A percentile compares a stretch with the other conserved stretches of the same genome.
Evolutionary conservation across 1,139 yeast species (phyloP).

Genomic region (Geotrichum carabidarum): DNA sequence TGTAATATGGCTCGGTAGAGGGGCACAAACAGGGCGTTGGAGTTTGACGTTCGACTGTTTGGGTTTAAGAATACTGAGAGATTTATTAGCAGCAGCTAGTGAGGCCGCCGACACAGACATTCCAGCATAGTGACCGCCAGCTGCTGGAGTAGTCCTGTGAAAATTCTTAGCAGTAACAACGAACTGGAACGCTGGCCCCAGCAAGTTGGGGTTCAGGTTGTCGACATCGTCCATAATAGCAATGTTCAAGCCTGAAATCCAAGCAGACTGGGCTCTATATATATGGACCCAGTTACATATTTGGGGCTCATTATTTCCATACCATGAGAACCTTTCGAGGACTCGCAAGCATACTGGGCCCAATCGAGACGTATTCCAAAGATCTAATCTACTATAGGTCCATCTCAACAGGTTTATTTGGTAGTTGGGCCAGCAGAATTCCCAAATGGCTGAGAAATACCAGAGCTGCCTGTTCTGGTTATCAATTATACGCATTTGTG

Average conservation of each 20-base stretch:
- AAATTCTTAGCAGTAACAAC: background rate
- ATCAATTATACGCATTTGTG: background rate
- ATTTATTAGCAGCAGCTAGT: conserved; percentile 1
- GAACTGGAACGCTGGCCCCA: conserved; percentile 10
- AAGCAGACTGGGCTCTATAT: no score
- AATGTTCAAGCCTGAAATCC: background rate
- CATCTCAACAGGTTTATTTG: no score
- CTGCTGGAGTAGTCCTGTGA: background rate
- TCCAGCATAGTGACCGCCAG: no score
- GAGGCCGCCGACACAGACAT: background rate
- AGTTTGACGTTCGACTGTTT: background rate
- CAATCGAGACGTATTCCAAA: no score
- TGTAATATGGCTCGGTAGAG: background rate
- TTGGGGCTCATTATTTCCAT: no score
- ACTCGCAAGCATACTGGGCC: no score
- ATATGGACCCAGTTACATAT: no score
- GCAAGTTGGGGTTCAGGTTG: background rate
- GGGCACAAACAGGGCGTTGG: background rate
- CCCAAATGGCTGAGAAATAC: background rate
- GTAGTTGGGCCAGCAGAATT: no score
- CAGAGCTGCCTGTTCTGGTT: background rate
- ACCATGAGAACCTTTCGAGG: no score
- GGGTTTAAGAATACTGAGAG: background rate
- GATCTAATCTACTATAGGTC: no score
- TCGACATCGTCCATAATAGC: background rate